phyloP scores from a whole-genome alignment of 2,329 filamentous ascomycete species.

The Pyricularia sp. region DNA sequence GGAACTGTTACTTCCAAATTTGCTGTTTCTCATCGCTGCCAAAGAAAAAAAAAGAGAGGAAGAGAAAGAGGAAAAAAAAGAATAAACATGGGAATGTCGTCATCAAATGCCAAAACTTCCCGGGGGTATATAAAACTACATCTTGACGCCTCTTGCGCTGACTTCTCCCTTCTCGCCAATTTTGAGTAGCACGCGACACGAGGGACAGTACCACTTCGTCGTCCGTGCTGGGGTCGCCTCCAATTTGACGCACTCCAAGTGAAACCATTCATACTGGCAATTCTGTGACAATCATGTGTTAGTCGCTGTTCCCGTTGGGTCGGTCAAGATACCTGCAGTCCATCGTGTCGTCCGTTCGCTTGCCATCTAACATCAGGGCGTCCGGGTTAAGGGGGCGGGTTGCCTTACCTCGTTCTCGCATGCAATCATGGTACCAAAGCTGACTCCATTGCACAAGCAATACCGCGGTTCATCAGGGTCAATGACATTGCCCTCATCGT shows the following conservation, averaged over 20 bases:
- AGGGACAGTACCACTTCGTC: slow-evolving; percentile 78
- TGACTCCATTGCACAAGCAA: slow-evolving; percentile 70
- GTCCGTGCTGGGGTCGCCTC: slow-evolving; percentile 59
- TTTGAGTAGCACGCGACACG: slow-evolving; percentile 55
- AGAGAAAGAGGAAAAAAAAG: no score
- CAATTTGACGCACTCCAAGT: slow-evolving; percentile 67
- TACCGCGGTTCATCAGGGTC: slow-evolving; percentile 70
- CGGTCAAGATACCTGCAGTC: background rate
- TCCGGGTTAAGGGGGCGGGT: slow-evolving; percentile 38
- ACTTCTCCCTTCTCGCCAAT: slow-evolving; percentile 57
- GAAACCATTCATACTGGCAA: slow-evolving; percentile 80
- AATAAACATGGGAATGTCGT: background rate
- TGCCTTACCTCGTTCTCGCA: slow-evolving; percentile 57
- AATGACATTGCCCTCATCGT: slow-evolving; percentile 60
- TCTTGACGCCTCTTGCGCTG: slow-evolving; percentile 46
- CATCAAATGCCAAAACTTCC: background rate
- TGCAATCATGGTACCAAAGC: slow-evolving; percentile 74
- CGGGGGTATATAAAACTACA: slow-evolving; percentile 15
- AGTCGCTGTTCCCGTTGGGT: background rate
- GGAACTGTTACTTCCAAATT: background rate
- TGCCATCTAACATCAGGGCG: background rate
- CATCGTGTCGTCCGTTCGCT: background rate
- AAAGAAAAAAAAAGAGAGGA: background rate
- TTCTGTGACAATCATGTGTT: slow-evolving; percentile 27
- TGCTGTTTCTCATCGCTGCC: background rate